These are phyloP conservation scores for Blastobotrys ciferrii DNA, from an alignment of 1,139 yeast species.

Conservation along the genomic window DNA sequence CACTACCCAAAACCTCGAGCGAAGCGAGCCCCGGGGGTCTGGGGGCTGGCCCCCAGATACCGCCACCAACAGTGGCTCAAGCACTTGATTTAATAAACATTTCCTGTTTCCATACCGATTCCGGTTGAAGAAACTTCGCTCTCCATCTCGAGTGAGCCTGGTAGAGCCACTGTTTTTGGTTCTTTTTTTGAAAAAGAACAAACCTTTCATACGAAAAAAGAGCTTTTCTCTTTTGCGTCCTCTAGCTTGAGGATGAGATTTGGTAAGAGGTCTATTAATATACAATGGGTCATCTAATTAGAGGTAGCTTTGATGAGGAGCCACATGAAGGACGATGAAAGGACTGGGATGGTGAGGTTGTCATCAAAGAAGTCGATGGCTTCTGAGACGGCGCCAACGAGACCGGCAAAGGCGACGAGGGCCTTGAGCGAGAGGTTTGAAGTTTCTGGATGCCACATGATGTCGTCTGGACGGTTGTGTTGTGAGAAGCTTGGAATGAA, in stretches of 20 bases:
- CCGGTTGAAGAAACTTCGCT: too few species aligned
- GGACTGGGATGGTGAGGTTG: slow-evolving; percentile 87
- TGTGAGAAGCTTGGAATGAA: slow-evolving; percentile 58
- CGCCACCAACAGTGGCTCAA: too few species aligned
- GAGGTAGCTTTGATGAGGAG: slow-evolving; percentile 22
- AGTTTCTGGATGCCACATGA: slow-evolving; percentile 61
- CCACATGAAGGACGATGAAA: slow-evolving; percentile 63
- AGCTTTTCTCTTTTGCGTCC: neutral
- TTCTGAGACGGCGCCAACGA: slow-evolving; percentile 83
- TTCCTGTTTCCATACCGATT: too few species aligned
- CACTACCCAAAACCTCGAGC: too few species aligned
- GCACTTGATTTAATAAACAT: too few species aligned
- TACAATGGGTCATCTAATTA: slow-evolving; percentile 5
- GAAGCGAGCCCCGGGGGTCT: too few species aligned
- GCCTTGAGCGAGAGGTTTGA: slow-evolving; percentile 53
- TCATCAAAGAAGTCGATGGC: slow-evolving; percentile 81
- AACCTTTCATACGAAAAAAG: neutral
- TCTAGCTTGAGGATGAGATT: neutral
- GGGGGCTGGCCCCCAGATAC: too few species aligned
- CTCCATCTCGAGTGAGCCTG: too few species aligned
- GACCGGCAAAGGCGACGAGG: slow-evolving; percentile 64
- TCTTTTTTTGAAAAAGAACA: too few species aligned
- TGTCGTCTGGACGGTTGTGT: slow-evolving; percentile 51
- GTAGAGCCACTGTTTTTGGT: too few species aligned
- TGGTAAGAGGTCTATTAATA: neutral